Evolutionary conservation across 176 grass and related monocot species (phyloP).

Genomic region (Aegilops sharonensis): DNA sequence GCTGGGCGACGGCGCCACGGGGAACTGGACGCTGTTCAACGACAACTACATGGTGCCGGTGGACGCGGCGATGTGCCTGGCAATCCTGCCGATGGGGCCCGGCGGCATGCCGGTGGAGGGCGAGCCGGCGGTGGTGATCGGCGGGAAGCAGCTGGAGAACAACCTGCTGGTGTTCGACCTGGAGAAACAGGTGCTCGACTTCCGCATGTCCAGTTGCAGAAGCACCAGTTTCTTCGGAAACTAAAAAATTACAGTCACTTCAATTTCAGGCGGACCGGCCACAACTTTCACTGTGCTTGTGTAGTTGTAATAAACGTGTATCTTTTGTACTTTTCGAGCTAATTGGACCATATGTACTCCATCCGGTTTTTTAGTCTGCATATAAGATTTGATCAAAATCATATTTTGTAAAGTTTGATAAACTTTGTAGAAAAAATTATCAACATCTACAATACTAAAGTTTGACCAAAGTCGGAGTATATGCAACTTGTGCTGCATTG

Average conservation of each 20-base stretch:
- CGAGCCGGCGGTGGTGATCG: slow-evolving; percentile 35
- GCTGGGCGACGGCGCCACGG: slow-evolving; percentile 31
- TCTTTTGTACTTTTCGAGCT: too few relatives aligned
- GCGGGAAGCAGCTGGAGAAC: slow-evolving; percentile 53
- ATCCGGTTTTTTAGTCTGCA: too few relatives aligned
- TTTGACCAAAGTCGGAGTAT: too few relatives aligned
- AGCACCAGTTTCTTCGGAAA: slow-evolving; percentile 27
- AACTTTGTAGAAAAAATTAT: too few relatives aligned
- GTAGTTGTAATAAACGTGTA: too few relatives aligned
- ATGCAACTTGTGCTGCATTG: too few relatives aligned
- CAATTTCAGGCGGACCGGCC: too few relatives aligned
- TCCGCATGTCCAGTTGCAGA: slow-evolving; percentile 24
- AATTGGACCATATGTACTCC: too few relatives aligned
- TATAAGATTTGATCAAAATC: too few relatives aligned
- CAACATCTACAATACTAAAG: too few relatives aligned
- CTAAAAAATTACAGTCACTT: background rate
- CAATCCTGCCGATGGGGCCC: slow-evolving; percentile 45
- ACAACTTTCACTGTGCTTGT: too few relatives aligned
- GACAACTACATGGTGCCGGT: slow-evolving; percentile 45
- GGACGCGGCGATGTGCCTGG: slow-evolving; percentile 3
- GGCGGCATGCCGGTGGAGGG: slow-evolving; percentile 15
- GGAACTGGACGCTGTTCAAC: slow-evolving; percentile 42
- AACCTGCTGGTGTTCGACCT: slow-evolving; percentile 59
- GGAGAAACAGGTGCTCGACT: slow-evolving; percentile 28
- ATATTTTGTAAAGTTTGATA: too few relatives aligned